Evolutionary conservation across 768 basidiomycete species (phyloP), one percentile per base, ranked within the genome.

Genomic region (Mycena leptocephala): DNA sequence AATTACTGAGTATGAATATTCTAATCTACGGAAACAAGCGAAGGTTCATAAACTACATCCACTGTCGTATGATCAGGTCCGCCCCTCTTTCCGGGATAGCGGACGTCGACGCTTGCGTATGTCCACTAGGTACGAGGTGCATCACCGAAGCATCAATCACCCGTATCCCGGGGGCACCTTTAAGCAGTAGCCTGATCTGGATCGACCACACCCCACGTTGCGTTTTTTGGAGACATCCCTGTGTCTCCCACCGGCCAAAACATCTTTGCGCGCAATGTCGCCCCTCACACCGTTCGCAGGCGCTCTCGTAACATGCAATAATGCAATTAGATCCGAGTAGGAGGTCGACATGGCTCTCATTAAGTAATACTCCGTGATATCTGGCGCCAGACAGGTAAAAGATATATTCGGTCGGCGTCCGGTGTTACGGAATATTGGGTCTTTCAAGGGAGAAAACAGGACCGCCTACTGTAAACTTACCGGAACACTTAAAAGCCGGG

Each of bases 111-210:
- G 75, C 78, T 18, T 76, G 74, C 1, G 78, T 78, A 48, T 78
- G 78, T 22, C 59, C 74, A 32, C 71, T 70, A 1, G 74, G 74
- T 22, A 76, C 65, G 24, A 26, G 64, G 3, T 63, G 63, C 63
- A 87, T 76, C 20, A 86, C 80, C 18, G 85, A 86, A 6, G 86
- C 85, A 78, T 88, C 86, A 8, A 87, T 83, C 16, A 88, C 77
- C 11, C 87, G 77, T 64, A 88, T 66, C 8, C 85, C 87, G 2
- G 39, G 58, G 0, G 82, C 80, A 3, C 83, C 82, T 75, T 87
- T 87, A 13, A 88, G 82, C 11, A 61, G 74, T 5, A 88, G n/a
- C n/a, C n/a, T n/a, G 74, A 67, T 85, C 79, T 5, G 86, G 82
- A 80, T 85, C 81, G 0, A 87, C 83, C 9, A 87, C 87, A 6